Conservation (phyloP, 2,329 filamentous ascomycete genomes). For the Aspergillus sp. region DNA sequence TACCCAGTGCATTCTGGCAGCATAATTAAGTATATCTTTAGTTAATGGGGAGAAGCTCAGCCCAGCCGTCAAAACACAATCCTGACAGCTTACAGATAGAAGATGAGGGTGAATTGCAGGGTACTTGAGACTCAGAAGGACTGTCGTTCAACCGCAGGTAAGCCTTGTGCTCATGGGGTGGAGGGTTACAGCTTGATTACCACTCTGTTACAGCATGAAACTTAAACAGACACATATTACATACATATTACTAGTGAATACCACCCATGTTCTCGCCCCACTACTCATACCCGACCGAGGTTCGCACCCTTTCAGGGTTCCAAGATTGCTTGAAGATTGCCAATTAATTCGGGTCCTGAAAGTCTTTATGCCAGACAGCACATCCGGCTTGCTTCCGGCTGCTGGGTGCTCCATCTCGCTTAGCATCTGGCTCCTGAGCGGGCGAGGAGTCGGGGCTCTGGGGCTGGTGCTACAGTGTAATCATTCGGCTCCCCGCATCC, state of each 20-base stretch:
- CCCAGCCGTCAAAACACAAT: neutral
- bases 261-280: neutral
- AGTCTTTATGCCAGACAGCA: too few relatives aligned
- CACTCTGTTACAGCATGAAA: neutral
- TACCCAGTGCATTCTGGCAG: neutral
- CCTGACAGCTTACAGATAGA: neutral
- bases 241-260: neutral
- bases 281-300: neutral
- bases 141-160: neutral
- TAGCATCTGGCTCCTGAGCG: neutral
- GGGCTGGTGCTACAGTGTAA: neutral
- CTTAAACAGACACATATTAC: neutral
- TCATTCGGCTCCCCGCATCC: constrained; percentile 20
- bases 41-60: neutral
- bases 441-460: too few relatives aligned
- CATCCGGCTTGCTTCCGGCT: too few relatives aligned
- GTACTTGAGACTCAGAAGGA: too few relatives aligned
- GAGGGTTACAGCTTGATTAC: neutral
- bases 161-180: neutral
- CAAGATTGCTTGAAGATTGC: neutral
- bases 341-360: neutral
- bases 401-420: neutral
- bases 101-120: neutral
- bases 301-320: neutral
- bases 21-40: neutral